Base-by-base conservation (phyloP, 1,284 basidiomycete species). In the Lentinus polychrous region DNA sequence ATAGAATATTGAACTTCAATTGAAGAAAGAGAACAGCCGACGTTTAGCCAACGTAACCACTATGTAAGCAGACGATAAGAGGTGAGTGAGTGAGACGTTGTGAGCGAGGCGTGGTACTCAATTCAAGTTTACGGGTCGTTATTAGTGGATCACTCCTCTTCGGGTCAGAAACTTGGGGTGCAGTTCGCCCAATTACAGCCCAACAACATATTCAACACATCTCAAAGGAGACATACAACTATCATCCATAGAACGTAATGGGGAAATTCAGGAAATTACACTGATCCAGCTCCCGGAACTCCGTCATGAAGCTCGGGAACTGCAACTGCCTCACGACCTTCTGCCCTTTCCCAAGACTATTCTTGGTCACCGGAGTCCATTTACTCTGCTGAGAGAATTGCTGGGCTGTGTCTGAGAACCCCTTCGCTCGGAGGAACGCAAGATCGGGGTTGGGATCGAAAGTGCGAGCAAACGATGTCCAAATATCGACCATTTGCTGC, bases 391-490 rank as follows among this genome's bases (percentile, higher is more conserved):
- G 24, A 14, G 57, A 54, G 33, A 63, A 53, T 8, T 56, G 55
- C 42, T 49, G 45, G 1, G 55, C 55, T 0, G 59, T 55, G 14
- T 48, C 51, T 20, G 55, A 53, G 56, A 59, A 61, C 14, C 63
- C 58, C 14, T 70, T 61, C 1, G 66, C 68, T 3, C 52, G 46
- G 17, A 72, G 62, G 55, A 66, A 70, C 0, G 51, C 58, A 11
- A 53, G 57, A 39, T 66, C 60, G 1, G 68, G 70, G 54, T 73
- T 73, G 3, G 71, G 72, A 48, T 73, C 55, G 55, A 65, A 66
- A 11, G 66, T 66, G 45, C 69, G 62, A 14, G 65, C 68, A 51
- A 72, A 74, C 3, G 64, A 54, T 0, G 66, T 59, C 70, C 69
- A 73, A 20, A 59, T 50, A 50, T 73, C 71, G 23, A 67, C 49